Conservation (phyloP, 2,329 filamentous ascomycete species). For the Phialocephala subalpina region DNA sequence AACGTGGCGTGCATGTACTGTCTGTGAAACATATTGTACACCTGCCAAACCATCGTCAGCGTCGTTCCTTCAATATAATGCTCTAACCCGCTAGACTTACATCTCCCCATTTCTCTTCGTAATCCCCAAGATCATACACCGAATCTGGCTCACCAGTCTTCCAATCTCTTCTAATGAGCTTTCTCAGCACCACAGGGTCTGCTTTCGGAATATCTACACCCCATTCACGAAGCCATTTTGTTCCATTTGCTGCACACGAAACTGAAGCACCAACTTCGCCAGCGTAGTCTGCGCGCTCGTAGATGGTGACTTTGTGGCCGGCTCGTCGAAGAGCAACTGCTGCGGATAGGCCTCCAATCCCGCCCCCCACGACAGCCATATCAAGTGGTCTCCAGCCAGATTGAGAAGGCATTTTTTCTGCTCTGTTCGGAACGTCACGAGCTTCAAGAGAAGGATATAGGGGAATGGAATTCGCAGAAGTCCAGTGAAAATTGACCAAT, state of each 20-base stretch:
- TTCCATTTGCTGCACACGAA: constrained; percentile 73
- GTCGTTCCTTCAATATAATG: neutral
- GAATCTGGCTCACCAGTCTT: constrained; percentile 71
- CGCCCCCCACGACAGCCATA: constrained; percentile 26
- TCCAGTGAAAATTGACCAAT: neutral
- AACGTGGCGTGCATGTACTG: constrained; percentile 74
- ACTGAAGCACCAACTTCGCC: constrained; percentile 73
- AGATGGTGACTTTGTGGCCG: constrained; percentile 65
- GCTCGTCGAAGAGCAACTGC: constrained; percentile 59
- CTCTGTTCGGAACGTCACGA: neutral
- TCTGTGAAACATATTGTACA: constrained; percentile 74
- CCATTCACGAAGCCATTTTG: constrained; percentile 74
- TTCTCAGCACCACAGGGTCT: constrained; percentile 68
- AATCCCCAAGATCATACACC: constrained; percentile 70
- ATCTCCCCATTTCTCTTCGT: constrained; percentile 69
- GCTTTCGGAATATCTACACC: constrained; percentile 67
- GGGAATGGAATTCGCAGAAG: no score
- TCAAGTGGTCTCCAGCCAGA: constrained; percentile 5
- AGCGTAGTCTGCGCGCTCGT: constrained; percentile 69
- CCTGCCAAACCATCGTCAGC: constrained; percentile 27
- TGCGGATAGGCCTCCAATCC: constrained; percentile 54
- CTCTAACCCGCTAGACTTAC: constrained; percentile 35
- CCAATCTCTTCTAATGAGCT: constrained; percentile 75
- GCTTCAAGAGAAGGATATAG: neutral
- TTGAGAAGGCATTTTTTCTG: neutral